Conservation (phyloP, 1,284 basidiomycete genomes). For the Retiboletus flavoniger region DNA sequence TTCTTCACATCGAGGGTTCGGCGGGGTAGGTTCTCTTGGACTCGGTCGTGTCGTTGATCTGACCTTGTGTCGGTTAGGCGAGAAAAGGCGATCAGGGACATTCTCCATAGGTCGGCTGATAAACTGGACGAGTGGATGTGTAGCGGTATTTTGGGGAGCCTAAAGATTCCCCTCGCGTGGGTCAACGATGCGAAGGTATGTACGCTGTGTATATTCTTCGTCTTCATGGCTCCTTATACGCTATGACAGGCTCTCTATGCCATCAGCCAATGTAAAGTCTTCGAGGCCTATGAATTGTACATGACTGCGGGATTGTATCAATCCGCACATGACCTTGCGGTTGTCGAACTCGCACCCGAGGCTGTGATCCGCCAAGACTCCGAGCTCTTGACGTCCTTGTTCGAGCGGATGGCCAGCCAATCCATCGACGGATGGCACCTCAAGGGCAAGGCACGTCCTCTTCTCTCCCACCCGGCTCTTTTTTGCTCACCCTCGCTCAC, state of each 20-base stretch:
- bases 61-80: conserved; percentile 48
- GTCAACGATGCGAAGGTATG: conserved; percentile 82
- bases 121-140: conserved; percentile 69
- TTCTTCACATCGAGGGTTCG: conserved; percentile 84
- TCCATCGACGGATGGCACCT: conserved; percentile 73
- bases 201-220: not conserved
- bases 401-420: conserved; percentile 64
- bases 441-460: conserved; percentile 69
- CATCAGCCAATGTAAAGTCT: conserved; percentile 63
- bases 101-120: conserved; percentile 74
- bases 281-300: conserved; percentile 77
- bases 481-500: conserved; percentile 8
- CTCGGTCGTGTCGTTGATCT: conserved; percentile 4
- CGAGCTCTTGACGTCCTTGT: conserved; percentile 70
- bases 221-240: conserved; percentile 9
- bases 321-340: conserved; percentile 79
- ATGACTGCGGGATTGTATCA: conserved; percentile 69
- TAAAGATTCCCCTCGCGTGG: conserved; percentile 85
- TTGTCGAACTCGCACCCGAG: conserved; percentile 86
- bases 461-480: conserved; percentile 1
- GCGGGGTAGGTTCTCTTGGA: conserved; percentile 55
- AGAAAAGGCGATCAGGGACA: conserved; percentile 75
- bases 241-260: conserved; percentile 62
- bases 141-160: conserved; percentile 70
- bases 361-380: conserved; percentile 82